These are phyloP conservation scores for Scedosporium boydii DNA, from an alignment of 2,329 filamentous ascomycete species.

Conservation along the genomic window DNA sequence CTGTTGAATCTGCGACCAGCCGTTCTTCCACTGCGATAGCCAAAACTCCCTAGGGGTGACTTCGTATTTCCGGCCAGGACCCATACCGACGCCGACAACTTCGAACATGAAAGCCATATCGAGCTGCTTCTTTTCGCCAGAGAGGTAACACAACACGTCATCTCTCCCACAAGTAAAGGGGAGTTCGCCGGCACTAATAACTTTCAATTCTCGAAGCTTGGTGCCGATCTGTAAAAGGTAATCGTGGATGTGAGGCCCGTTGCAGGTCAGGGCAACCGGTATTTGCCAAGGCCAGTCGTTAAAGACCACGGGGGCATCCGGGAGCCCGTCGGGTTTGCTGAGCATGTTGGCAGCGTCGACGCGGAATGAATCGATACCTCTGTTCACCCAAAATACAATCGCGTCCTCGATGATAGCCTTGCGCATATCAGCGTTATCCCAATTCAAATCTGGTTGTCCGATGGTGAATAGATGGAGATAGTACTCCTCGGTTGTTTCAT, in stretches of 20 bases:
- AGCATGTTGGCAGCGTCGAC: slow-evolving; percentile 61
- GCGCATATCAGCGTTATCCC: slow-evolving; percentile 59
- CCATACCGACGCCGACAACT: slow-evolving; percentile 34
- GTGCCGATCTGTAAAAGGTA: slow-evolving; percentile 33
- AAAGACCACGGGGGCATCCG: slow-evolving; percentile 26
- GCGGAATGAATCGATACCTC: slow-evolving; percentile 56
- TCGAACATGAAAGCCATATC: slow-evolving; percentile 71
- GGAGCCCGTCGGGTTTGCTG: slow-evolving; percentile 49
- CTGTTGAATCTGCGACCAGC: slow-evolving; percentile 46
- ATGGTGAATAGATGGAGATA: slow-evolving; percentile 61
- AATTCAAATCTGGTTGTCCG: slow-evolving; percentile 70
- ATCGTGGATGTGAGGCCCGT: slow-evolving; percentile 39
- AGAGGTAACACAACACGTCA: slow-evolving; percentile 38
- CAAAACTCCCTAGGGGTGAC: slow-evolving; percentile 32
- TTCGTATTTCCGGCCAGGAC: slow-evolving; percentile 34
- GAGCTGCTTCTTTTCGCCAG: slow-evolving; percentile 48
- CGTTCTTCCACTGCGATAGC: slow-evolving; percentile 38
- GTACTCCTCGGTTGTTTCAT: slow-evolving; percentile 38
- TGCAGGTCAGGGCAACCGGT: slow-evolving; percentile 38
- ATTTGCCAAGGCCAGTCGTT: slow-evolving; percentile 17
- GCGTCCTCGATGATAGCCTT: slow-evolving; percentile 52
- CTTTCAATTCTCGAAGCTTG: slow-evolving; percentile 34
- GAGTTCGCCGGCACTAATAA: slow-evolving; percentile 43
- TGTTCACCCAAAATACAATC: slow-evolving; percentile 66
- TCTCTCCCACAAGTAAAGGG: slow-evolving; percentile 31